Conservation (phyloP, 176 grass and related monocot genomes). For the Oryza longistaminata region DNA sequence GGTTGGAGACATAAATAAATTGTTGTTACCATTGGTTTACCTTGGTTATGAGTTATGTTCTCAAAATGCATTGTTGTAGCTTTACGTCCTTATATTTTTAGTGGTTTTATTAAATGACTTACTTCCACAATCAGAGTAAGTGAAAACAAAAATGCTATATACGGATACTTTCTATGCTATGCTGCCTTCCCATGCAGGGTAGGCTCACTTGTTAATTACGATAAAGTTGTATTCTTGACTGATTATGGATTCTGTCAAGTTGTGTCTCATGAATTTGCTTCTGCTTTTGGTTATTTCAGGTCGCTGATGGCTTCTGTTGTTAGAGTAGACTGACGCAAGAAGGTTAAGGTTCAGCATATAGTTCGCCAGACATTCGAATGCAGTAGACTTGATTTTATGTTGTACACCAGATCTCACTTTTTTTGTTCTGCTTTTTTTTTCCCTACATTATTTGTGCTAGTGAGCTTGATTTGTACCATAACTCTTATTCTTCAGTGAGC, state of each 20-base stretch:
- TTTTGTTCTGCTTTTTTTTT: not conserved
- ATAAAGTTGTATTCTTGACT: slow-evolving; percentile 5
- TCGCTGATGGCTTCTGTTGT: slow-evolving; percentile 30
- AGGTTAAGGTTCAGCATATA: not conserved
- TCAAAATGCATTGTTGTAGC: slow-evolving; percentile 8
- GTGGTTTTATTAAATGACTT: slow-evolving; percentile 19
- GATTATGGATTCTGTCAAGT: not conserved
- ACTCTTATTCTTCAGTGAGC: not conserved
- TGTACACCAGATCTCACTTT: too few relatives aligned
- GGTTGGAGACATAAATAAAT: not conserved
- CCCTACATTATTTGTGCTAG: slow-evolving; percentile 4
- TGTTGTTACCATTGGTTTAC: not conserved
- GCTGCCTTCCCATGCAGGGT: slow-evolving; percentile 3
- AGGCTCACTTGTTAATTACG: slow-evolving; percentile 9
- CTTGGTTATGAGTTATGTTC: slow-evolving; percentile 19
- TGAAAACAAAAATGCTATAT: not conserved
- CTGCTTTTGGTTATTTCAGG: slow-evolving; percentile 26
- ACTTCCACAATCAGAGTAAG: slow-evolving; percentile 4
- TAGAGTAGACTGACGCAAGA: slow-evolving; percentile 23
- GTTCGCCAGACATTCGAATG: too few relatives aligned
- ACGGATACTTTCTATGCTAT: slow-evolving; percentile 9
- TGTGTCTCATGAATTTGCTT: not conserved
- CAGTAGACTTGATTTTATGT: too few relatives aligned
- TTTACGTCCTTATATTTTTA: slow-evolving; percentile 22
- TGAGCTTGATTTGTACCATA: not conserved